Evolutionary conservation across 2,329 filamentous ascomycete species (phyloP).

Genomic region (Pseudogymnoascus sp.): DNA sequence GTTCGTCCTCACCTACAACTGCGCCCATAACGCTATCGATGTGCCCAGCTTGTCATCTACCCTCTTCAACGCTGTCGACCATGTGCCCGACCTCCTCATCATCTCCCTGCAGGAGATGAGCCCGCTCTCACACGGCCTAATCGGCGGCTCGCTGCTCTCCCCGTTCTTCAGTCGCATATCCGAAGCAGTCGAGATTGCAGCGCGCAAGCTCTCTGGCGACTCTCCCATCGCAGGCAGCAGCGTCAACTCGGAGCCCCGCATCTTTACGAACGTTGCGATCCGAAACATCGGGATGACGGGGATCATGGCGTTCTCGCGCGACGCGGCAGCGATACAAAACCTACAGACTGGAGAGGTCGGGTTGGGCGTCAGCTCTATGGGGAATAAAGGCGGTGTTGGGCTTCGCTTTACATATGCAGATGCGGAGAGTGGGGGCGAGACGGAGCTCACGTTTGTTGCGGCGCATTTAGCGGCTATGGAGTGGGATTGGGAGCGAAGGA

Average conservation of each 20-base stretch:
- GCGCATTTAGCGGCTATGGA: slow-evolving; percentile 89
- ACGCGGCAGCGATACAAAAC: slow-evolving; percentile 51
- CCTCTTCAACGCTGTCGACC: slow-evolving; percentile 53
- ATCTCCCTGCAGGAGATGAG: slow-evolving; percentile 80
- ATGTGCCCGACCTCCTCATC: slow-evolving; percentile 61
- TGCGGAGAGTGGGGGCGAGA: slow-evolving; percentile 28
- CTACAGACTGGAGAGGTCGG: slow-evolving; percentile 78
- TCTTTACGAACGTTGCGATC: slow-evolving; percentile 64
- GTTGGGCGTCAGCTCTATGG: slow-evolving; percentile 80
- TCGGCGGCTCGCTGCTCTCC: slow-evolving; percentile 71
- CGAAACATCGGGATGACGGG: slow-evolving; percentile 84
- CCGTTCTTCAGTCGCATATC: slow-evolving; percentile 69
- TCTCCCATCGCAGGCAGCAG: slow-evolving; percentile 18
- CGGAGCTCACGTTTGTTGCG: slow-evolving; percentile 76
- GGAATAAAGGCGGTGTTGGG: slow-evolving; percentile 90
- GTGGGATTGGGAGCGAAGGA: slow-evolving; percentile 64
- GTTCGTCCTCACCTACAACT: slow-evolving; percentile 86
- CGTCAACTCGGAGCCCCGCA: slow-evolving; percentile 25
- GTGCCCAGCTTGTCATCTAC: slow-evolving; percentile 63
- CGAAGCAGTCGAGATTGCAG: slow-evolving; percentile 65
- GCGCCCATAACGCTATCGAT: slow-evolving; percentile 65
- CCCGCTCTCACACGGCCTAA: slow-evolving; percentile 75
- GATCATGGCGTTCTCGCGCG: slow-evolving; percentile 74
- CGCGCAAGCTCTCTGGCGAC: slow-evolving; percentile 28
- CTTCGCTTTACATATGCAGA: slow-evolving; percentile 58